Conservation (phyloP, 768 basidiomycete species). For the Psilocybe cyanescens region DNA sequence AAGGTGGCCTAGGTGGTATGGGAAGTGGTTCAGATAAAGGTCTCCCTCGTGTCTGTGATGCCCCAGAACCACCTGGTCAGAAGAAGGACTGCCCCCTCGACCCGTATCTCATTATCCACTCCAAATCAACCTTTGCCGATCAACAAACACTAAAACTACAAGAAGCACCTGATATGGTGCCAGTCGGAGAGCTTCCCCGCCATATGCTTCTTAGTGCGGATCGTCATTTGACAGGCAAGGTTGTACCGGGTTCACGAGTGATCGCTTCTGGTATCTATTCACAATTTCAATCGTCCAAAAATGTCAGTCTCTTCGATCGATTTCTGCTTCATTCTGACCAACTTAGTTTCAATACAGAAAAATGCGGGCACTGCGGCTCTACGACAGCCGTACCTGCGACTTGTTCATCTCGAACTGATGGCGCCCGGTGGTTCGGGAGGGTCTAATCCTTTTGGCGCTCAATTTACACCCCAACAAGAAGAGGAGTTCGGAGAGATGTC, state of each 20-base stretch:
- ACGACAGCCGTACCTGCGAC: slow-evolving; percentile 91
- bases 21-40: slow-evolving; percentile 85
- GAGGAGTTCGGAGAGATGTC: slow-evolving; percentile 95
- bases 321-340: not conserved
- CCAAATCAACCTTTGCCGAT: slow-evolving; percentile 92
- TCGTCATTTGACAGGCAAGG: slow-evolving; percentile 87
- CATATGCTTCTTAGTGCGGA: slow-evolving; percentile 95
- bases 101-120: slow-evolving; percentile 94
- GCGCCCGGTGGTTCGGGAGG: slow-evolving; percentile 73
- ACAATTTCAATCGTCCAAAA: slow-evolving; percentile 89
- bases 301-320: slow-evolving; percentile 47
- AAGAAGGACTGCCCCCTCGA: slow-evolving; percentile 95
- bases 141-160: slow-evolving; percentile 97
- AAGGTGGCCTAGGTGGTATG: slow-evolving; percentile 82
- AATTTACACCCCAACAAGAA: slow-evolving; percentile 95
- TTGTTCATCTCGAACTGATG: slow-evolving; percentile 90
- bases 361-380: slow-evolving; percentile 85
- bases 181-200: slow-evolving; percentile 95
- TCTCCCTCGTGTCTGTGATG: slow-evolving; percentile 87
- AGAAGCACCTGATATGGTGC: slow-evolving; percentile 99
- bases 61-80: slow-evolving; percentile 77
- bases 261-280: slow-evolving; percentile 97
- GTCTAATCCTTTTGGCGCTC: slow-evolving; percentile 84
- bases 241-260: slow-evolving; percentile 95
- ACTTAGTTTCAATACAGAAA: slow-evolving; percentile 50